Evolutionary conservation across 441 rosid species (phyloP).

Genomic region (Erodium texanum): DNA sequence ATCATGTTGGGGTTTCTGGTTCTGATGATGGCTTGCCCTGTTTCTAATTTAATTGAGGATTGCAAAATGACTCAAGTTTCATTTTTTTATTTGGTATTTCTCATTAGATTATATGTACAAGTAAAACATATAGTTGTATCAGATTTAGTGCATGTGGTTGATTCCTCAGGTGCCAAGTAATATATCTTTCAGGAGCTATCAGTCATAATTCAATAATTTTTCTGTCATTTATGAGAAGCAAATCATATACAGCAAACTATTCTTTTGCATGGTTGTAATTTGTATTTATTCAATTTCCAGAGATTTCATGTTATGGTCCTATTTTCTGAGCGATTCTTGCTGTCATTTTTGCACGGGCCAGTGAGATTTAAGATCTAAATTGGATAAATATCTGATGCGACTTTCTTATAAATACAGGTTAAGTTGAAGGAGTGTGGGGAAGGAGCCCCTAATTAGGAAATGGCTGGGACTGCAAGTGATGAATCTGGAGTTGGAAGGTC

Average conservation of each 20-base stretch:
- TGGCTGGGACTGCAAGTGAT: slow-evolving; percentile 59
- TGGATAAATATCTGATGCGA: slow-evolving; percentile 14
- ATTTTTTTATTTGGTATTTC: background rate
- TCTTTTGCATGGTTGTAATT: background rate
- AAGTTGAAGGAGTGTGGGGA: slow-evolving; percentile 28
- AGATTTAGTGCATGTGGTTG: background rate
- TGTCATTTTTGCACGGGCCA: background rate
- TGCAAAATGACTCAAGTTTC: background rate
- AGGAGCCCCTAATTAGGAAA: slow-evolving; percentile 39
- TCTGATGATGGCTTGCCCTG: background rate
- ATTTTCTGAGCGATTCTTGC: background rate
- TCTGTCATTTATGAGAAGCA: background rate
- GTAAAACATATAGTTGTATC: background rate
- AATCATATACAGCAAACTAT: background rate
- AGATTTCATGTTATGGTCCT: background rate
- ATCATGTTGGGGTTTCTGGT: slow-evolving; percentile 6
- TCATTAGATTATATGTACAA: background rate
- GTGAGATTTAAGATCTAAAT: slow-evolving; percentile 14
- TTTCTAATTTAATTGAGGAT: background rate
- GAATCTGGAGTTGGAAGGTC: slow-evolving; percentile 69
- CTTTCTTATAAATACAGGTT: slow-evolving; percentile 20
- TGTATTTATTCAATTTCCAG: background rate
- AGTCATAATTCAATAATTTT: no score
- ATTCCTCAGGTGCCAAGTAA: background rate
- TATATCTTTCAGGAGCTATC: no score